These are phyloP conservation scores for Ricinus communis DNA, from an alignment of 345 rosid species.

Conservation along the genomic window DNA sequence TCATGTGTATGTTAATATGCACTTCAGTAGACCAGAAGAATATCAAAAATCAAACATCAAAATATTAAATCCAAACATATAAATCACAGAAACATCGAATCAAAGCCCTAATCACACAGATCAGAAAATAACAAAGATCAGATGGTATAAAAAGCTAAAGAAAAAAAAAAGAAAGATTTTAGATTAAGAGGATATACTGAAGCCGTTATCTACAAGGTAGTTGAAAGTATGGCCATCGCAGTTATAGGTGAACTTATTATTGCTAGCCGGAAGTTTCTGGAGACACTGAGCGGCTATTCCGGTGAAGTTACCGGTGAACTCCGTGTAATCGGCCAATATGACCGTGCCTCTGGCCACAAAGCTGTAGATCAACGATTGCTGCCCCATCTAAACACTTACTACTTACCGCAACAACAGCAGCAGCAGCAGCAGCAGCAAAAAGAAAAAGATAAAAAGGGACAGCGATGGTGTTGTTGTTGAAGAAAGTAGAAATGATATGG, in stretches of 20 bases:
- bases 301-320: constrained; percentile 66
- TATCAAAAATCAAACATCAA: too few species aligned
- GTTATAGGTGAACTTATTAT: constrained; percentile 61
- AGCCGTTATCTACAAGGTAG: constrained; percentile 64
- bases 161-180: neutral
- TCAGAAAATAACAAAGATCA: constrained; percentile 11
- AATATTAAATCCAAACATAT: neutral
- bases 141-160: neutral
- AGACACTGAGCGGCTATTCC: constrained; percentile 70
- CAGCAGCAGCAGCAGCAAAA: neutral
- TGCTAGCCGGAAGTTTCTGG: constrained; percentile 65
- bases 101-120: neutral
- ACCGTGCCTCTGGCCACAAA: constrained; percentile 73
- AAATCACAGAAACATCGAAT: neutral
- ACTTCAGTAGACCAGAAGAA: too few species aligned
- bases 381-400: constrained; percentile 43
- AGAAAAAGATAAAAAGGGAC: neutral
- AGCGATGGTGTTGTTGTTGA: neutral
- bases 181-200: constrained; percentile 38
- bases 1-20: too few species aligned
- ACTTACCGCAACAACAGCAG: constrained; percentile 5
- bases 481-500: constrained; percentile 5
- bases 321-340: constrained; percentile 59
- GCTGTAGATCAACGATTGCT: constrained; percentile 66
- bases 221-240: constrained; percentile 79